Evolutionary conservation across 1,139 yeast species (phyloP).

Genomic region (Entelexis paramagnoliae): DNA sequence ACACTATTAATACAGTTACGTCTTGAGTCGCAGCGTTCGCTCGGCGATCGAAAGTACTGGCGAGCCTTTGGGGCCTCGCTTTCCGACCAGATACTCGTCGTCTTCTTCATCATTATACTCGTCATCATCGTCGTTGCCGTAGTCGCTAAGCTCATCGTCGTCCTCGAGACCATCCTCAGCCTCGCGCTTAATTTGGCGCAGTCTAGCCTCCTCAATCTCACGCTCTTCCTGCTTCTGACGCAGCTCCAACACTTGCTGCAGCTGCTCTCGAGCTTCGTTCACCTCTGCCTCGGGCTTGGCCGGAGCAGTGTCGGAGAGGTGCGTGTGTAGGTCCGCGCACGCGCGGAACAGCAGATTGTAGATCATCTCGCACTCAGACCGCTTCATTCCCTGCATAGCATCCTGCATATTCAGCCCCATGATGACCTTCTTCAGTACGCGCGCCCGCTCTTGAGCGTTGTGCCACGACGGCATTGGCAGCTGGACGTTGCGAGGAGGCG

Average conservation of each 20-base stretch:
- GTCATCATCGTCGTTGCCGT: constrained; percentile 1
- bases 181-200: constrained; percentile 6
- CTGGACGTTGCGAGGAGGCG: constrained; percentile 16
- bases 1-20: not conserved
- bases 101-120: constrained; percentile 5
- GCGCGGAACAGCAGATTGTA: constrained; percentile 20
- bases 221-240: constrained; percentile 3
- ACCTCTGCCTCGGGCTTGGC: constrained; percentile 6
- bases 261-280: not conserved
- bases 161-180: constrained; percentile 2
- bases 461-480: constrained; percentile 6
- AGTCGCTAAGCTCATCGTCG: constrained; percentile 4
- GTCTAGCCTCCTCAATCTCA: not conserved
- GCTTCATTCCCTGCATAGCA: constrained; percentile 18
- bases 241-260: not conserved
- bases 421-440: constrained; percentile 16
- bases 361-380: constrained; percentile 20
- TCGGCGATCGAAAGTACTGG: not conserved
- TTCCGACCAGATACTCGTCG: constrained; percentile 1
- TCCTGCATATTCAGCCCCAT: constrained; percentile 22
- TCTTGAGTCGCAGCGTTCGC: not conserved
- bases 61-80: not conserved
- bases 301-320: constrained; percentile 13
- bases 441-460: constrained; percentile 17
- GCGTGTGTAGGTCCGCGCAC: constrained; percentile 17